These are phyloP conservation scores for Rutstroemia sydowiana DNA, from an alignment of 2,329 filamentous ascomycete genomes.

Conservation along the genomic window DNA sequence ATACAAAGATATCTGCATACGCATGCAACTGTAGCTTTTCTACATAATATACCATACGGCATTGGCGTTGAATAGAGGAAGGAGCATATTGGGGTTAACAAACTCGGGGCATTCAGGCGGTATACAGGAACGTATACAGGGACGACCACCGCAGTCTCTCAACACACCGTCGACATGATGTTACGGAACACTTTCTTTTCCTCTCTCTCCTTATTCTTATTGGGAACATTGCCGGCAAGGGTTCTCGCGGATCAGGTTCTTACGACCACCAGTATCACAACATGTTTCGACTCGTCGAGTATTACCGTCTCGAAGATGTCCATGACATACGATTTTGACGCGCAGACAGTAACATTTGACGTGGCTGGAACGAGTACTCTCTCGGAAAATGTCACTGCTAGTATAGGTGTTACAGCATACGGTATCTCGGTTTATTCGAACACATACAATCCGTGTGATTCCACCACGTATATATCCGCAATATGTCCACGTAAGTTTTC, in stretches of 20 bases:
- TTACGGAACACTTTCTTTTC: constrained; percentile 24
- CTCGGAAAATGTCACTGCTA: constrained; percentile 73
- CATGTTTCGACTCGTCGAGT: constrained; percentile 53
- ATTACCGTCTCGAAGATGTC: constrained; percentile 69
- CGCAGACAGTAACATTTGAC: constrained; percentile 71
- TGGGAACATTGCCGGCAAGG: constrained; percentile 25
- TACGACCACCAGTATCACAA: constrained; percentile 71
- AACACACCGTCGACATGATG: constrained; percentile 22
- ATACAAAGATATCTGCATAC: constrained; percentile 2
- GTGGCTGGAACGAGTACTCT: constrained; percentile 68
- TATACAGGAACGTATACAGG: background rate
- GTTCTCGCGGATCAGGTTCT: constrained; percentile 65
- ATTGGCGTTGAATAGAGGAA: background rate
- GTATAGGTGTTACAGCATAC: constrained; percentile 44
- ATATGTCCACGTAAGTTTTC: constrained; percentile 65
- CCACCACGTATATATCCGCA: constrained; percentile 56
- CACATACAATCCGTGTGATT: constrained; percentile 74
- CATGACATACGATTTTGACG: constrained; percentile 70
- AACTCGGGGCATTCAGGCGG: background rate
- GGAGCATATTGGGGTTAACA: background rate
- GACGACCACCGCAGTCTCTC: constrained; percentile 2
- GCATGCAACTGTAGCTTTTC: background rate
- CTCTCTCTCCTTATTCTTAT: constrained; percentile 25
- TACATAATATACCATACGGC: background rate
- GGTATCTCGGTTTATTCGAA: constrained; percentile 73